Conservation (phyloP, 129 eudicot species). For the Chrysanthemum seticuspe region DNA sequence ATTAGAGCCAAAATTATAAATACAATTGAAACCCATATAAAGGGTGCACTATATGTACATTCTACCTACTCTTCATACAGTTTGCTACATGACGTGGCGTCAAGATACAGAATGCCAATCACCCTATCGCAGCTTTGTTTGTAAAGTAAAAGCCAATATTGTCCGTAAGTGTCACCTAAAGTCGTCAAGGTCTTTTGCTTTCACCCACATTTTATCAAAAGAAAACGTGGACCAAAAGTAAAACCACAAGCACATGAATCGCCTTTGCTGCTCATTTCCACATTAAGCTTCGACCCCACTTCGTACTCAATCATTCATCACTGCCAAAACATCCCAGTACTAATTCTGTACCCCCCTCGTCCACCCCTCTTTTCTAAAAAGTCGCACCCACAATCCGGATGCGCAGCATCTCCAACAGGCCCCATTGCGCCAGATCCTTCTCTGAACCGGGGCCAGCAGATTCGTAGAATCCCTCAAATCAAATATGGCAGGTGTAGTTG, state of each 20-base stretch:
- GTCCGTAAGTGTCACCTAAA: conserved; percentile 13
- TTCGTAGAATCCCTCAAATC: conserved; percentile 29
- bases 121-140: conserved; percentile 21
- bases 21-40: conserved; percentile 27
- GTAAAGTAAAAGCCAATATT: conserved; percentile 25
- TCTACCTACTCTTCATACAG: conserved; percentile 18
- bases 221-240: conserved; percentile 35
- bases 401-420: conserved; percentile 29
- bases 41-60: conserved; percentile 23
- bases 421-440: conserved; percentile 31
- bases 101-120: conserved; percentile 27
- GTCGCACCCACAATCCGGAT: conserved; percentile 34
- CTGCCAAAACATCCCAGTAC: conserved; percentile 27
- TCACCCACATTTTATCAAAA: conserved; percentile 28
- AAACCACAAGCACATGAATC: conserved; percentile 28
- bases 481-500: conserved; percentile 39
- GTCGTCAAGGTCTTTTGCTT: conserved; percentile 31
- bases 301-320: conserved; percentile 36
- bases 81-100: conserved; percentile 7
- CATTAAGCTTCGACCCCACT: conserved; percentile 34
- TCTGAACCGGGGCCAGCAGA: conserved; percentile 42
- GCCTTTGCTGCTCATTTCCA: conserved; percentile 32
- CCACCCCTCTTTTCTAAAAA: conserved; percentile 3
- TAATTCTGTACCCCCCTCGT: background rate
- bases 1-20: conserved; percentile 27